phyloP scores from a whole-genome alignment of 306 rosid genomes.

The Quercus parvula region DNA sequence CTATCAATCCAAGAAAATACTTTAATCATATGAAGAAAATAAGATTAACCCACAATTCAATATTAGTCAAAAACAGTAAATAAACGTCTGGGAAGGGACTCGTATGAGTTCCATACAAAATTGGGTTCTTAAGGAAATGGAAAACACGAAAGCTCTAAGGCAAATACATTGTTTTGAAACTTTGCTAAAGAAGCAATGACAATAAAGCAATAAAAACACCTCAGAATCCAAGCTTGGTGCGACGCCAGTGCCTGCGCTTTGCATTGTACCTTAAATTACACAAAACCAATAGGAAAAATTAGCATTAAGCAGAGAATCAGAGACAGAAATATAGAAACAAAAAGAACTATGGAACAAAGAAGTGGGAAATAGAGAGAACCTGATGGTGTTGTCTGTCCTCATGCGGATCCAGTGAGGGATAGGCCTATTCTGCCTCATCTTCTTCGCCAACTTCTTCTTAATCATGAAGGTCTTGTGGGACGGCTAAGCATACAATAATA shows the following conservation, averaged over 20 bases:
- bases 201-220: constrained; percentile 3
- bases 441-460: constrained; percentile 91
- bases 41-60: too few relatives aligned
- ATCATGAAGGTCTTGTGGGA: constrained; percentile 85
- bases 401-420: constrained; percentile 88
- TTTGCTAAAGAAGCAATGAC: background rate
- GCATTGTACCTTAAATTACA: constrained; percentile 45
- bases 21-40: too few relatives aligned
- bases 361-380: constrained; percentile 24
- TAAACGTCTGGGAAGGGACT: too few relatives aligned
- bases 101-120: too few relatives aligned
- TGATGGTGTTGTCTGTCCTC: constrained; percentile 87
- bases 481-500: constrained; percentile 39
- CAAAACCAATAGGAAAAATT: background rate
- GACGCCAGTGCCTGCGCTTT: constrained; percentile 66
- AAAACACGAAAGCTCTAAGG: too few relatives aligned
- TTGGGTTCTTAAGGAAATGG: too few relatives aligned
- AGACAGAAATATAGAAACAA: too few relatives aligned
- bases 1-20: too few relatives aligned
- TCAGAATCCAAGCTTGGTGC: constrained; percentile 57
- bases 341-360: background rate
- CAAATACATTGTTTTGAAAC: too few relatives aligned
- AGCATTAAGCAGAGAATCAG: background rate
- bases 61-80: too few relatives aligned
- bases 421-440: constrained; percentile 97